These are phyloP conservation scores for Coniochaeta hoffmannii DNA, from an alignment of 2,329 filamentous ascomycete species.

Conservation along the genomic window DNA sequence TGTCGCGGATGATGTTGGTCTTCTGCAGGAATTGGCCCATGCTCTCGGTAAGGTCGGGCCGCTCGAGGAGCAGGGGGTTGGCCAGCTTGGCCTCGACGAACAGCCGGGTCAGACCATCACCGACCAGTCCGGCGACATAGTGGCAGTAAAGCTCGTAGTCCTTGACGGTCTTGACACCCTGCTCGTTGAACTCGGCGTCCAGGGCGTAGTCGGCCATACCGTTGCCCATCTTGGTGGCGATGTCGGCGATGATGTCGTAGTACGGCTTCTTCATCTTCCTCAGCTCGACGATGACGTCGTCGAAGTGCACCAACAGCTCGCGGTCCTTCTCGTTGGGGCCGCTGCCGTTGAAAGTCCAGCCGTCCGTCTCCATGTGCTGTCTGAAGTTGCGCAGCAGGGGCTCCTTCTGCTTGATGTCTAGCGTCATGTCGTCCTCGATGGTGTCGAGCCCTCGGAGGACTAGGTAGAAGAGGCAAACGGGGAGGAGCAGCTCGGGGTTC, in stretches of 20 bases:
- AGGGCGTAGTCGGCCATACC: conserved; percentile 95
- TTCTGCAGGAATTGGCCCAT: conserved; percentile 98
- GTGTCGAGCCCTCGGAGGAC: conserved; percentile 88
- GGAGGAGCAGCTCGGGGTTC: conserved; percentile 86
- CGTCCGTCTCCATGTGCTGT: conserved; percentile 68
- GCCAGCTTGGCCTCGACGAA: conserved; percentile 84
- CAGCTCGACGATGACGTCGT: conserved; percentile 78
- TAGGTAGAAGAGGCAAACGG: conserved; percentile 88
- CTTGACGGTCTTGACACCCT: conserved; percentile 73
- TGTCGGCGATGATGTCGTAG: conserved; percentile 81
- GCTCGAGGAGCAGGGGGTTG: conserved; percentile 73
- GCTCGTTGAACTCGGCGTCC: conserved; percentile 72
- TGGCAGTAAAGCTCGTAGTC: conserved; percentile 98
- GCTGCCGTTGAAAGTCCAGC: conserved; percentile 84
- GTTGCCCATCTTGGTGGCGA: conserved; percentile 90
- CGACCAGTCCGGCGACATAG: conserved; percentile 97
- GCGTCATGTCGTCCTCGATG: conserved; percentile 98
- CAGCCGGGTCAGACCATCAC: conserved; percentile 82
- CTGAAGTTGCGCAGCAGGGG: conserved; percentile 80
- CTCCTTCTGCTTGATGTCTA: conserved; percentile 74
- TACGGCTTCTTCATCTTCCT: conserved; percentile 83
- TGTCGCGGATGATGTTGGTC: conserved; percentile 96
- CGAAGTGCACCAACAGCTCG: conserved; percentile 86
- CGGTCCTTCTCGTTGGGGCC: conserved; percentile 90
- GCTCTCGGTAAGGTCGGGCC: conserved; percentile 77